Evolutionary conservation across 2,329 filamentous ascomycete genomes (phyloP).

Genomic region (Penicillium sp.): DNA sequence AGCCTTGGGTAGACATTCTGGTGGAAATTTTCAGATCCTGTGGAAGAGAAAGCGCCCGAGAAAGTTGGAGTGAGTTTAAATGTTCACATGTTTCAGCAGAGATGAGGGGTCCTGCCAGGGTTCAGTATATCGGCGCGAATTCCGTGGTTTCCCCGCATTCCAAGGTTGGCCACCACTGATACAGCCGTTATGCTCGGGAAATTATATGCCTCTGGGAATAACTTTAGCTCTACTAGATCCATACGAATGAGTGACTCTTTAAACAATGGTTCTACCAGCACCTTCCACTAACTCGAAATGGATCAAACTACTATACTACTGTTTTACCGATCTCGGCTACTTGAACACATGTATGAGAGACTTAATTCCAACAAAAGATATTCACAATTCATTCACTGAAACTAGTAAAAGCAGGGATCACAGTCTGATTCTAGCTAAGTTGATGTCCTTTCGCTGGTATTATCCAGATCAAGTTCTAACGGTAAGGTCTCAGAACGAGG

Average conservation of each 20-base stretch:
- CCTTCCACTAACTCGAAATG: no score
- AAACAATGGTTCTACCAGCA: no score
- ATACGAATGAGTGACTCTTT: no score
- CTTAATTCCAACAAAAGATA: background rate
- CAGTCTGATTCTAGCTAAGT: background rate
- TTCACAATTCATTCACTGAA: background rate
- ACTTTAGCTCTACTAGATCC: no score
- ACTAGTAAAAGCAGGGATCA: background rate
- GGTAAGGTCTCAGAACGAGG: constrained; percentile 71
- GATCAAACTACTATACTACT: no score
- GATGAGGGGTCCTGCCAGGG: background rate
- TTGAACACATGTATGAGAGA: background rate
- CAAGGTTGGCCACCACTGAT: background rate
- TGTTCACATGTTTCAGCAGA: background rate
- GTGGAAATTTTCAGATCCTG: background rate
- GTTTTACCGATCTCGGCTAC: no score
- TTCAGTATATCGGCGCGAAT: background rate
- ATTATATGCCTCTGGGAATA: background rate
- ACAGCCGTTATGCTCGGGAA: background rate
- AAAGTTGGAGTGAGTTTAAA: background rate
- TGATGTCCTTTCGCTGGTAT: constrained; percentile 89
- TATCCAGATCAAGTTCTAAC: constrained; percentile 95
- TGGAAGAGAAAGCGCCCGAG: background rate
- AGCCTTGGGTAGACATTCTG: constrained; percentile 20
- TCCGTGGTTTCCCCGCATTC: constrained; percentile 2